These are phyloP conservation scores for Tricharina praecox DNA, from an alignment of 495 filamentous ascomycete species.

Conservation along the genomic window DNA sequence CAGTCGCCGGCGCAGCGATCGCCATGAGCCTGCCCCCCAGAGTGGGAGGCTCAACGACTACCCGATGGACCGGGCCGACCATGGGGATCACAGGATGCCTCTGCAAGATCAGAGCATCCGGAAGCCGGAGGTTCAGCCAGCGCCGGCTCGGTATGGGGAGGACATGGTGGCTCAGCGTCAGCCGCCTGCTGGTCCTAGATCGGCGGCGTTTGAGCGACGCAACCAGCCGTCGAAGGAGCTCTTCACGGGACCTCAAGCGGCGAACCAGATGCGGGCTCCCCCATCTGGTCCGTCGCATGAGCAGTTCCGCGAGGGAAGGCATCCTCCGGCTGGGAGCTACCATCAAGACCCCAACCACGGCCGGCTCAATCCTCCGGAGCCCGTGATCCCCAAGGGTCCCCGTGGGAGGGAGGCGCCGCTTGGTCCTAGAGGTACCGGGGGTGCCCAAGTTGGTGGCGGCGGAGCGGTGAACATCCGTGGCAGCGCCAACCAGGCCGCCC, in stretches of 20 bases:
- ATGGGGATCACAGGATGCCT: conserved; percentile 12
- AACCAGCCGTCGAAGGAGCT: conserved; percentile 15
- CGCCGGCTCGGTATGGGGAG: neutral
- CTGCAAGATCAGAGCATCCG: conserved; percentile 14
- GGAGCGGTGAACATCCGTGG: neutral
- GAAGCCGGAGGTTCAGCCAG: conserved; percentile 8
- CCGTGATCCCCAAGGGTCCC: conserved; percentile 31
- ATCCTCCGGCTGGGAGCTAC: conserved; percentile 26
- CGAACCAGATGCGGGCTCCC: conserved; percentile 1
- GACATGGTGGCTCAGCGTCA: conserved; percentile 9
- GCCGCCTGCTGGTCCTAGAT: conserved; percentile 21
- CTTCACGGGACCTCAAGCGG: conserved; percentile 7
- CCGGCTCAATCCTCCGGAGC: conserved; percentile 36
- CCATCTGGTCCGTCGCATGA: neutral
- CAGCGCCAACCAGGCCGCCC: neutral
- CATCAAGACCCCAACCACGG: conserved; percentile 44
- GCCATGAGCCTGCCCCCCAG: conserved; percentile 17
- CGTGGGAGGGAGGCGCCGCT: conserved; percentile 44
- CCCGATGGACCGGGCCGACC: conserved; percentile 15
- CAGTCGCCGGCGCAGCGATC: conserved; percentile 26
- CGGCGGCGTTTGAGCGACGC: conserved; percentile 20
- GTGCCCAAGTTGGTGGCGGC: conserved; percentile 27
- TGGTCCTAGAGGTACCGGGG: too few species aligned
- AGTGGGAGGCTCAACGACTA: conserved; percentile 20
- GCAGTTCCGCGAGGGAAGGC: conserved; percentile 25